Percentiles rank a stretch among this genome's conserved stretches.
Evolutionary conservation across 768 basidiomycete genomes (phyloP).

Genomic region (Mrakia blollopis): DNA sequence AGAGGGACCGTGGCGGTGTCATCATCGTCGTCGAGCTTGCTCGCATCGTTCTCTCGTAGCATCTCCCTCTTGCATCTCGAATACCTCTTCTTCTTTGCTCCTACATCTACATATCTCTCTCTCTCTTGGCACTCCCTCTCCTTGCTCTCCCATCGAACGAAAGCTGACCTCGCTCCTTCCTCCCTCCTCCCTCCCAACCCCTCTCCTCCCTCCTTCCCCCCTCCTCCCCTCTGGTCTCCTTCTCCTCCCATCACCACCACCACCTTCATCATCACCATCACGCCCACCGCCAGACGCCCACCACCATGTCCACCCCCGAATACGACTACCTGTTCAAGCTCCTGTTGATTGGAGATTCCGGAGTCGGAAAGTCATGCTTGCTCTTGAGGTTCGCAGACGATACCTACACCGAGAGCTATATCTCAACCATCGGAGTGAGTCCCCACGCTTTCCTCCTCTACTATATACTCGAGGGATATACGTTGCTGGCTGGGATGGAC

Average conservation of each 20-base stretch:
- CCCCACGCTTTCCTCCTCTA: no score
- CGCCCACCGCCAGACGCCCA: background rate
- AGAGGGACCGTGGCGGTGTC: slow-evolving; percentile 5
- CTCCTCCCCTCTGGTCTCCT: slow-evolving; percentile 3
- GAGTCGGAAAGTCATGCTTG: slow-evolving; percentile 33
- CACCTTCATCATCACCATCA: background rate
- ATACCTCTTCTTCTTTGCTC: background rate
- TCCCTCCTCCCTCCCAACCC: background rate
- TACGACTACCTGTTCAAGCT: slow-evolving; percentile 97
- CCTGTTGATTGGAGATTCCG: slow-evolving; percentile 84
- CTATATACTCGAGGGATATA: no score
- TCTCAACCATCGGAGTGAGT: slow-evolving; percentile 34
- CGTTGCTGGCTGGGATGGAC: no score
- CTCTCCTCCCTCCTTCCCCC: background rate
- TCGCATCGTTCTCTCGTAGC: background rate
- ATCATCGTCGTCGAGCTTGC: background rate
- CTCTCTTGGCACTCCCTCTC: background rate
- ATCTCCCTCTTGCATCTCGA: background rate
- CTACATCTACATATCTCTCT: background rate
- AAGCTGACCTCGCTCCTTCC: background rate
- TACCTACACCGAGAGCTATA: slow-evolving; percentile 34
- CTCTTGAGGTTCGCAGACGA: slow-evolving; percentile 33
- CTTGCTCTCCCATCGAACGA: background rate
- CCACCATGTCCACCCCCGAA: slow-evolving; percentile 76
- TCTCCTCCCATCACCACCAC: background rate